Conservation (phyloP, 2,329 filamentous ascomycete genomes). For the Calonectria pseudoreteaudii region DNA sequence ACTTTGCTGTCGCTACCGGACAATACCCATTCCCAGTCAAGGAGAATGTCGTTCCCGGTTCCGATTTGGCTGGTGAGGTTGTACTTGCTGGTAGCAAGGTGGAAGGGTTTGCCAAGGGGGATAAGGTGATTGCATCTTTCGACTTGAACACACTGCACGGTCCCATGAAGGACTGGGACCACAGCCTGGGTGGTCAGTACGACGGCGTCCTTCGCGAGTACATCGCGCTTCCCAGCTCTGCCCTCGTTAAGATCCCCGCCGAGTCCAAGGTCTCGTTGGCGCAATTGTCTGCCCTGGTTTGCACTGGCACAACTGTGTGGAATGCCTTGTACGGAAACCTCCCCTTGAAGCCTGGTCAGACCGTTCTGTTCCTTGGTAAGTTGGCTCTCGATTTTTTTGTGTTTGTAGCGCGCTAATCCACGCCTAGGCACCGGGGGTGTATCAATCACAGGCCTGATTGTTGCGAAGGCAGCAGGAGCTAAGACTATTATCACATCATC, state of each 20-base stretch:
- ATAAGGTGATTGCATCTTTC: constrained; percentile 45
- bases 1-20: constrained; percentile 44
- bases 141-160: constrained; percentile 43
- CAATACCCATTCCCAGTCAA: constrained; percentile 48
- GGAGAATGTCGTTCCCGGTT: constrained; percentile 49
- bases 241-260: constrained; percentile 53
- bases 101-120: constrained; percentile 43
- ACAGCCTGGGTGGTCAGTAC: constrained; percentile 42
- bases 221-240: constrained; percentile 53
- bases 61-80: constrained; percentile 51
- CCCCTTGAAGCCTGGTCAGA: constrained; percentile 54
- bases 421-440: constrained; percentile 59
- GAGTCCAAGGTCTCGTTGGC: constrained; percentile 47
- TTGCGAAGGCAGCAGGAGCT: constrained; percentile 59
- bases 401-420: background rate
- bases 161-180: constrained; percentile 29
- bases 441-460: constrained; percentile 55
- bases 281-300: constrained; percentile 54
- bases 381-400: background rate
- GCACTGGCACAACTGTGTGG: constrained; percentile 61
- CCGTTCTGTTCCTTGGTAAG: constrained; percentile 49
- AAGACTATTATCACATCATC: constrained; percentile 63
- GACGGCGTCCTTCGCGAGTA: constrained; percentile 58
- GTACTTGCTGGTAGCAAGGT: constrained; percentile 43
- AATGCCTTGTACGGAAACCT: constrained; percentile 58